Evolutionary conservation across 106 monocot genomes (phyloP).

Genomic region (Dendrobium nobile): DNA sequence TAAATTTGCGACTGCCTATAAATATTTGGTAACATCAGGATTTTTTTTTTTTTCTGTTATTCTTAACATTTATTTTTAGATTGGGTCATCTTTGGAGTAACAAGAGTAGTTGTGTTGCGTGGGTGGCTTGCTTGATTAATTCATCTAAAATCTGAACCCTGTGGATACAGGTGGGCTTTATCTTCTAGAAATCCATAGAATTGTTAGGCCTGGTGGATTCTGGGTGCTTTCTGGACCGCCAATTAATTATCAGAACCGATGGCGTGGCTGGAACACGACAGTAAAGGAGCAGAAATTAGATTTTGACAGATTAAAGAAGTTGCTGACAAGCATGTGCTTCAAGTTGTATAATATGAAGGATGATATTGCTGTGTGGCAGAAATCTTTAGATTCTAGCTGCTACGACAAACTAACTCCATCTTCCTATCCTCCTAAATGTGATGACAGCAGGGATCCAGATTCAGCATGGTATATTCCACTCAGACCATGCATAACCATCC

Average conservation of each 20-base stretch:
- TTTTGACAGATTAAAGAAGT: slow-evolving; percentile 64
- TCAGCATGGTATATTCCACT: slow-evolving; percentile 77
- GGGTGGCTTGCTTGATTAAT: background rate
- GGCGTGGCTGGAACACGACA: slow-evolving; percentile 87
- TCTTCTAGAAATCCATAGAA: slow-evolving; percentile 67
- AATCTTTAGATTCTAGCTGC: slow-evolving; percentile 50
- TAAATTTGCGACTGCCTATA: no score
- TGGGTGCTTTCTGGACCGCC: slow-evolving; percentile 92
- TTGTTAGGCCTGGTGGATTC: slow-evolving; percentile 76
- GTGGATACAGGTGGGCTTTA: slow-evolving; percentile 60
- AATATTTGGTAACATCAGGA: no score
- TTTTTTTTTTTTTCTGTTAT: no score
- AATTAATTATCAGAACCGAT: slow-evolving; percentile 70
- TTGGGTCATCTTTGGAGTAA: no score
- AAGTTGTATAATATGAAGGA: slow-evolving; percentile 71
- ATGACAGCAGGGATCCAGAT: slow-evolving; percentile 73
- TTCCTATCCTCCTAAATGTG: slow-evolving; percentile 64
- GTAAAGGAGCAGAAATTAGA: slow-evolving; percentile 63
- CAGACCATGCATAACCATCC: slow-evolving; percentile 46
- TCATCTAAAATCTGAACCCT: background rate
- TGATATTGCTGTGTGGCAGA: slow-evolving; percentile 83
- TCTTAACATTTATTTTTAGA: no score
- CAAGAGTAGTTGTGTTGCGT: background rate
- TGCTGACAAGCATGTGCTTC: slow-evolving; percentile 76
- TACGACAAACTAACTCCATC: slow-evolving; percentile 41